Conservation (phyloP, 2,329 filamentous ascomycete species). For the Xylariaceae sp. region DNA sequence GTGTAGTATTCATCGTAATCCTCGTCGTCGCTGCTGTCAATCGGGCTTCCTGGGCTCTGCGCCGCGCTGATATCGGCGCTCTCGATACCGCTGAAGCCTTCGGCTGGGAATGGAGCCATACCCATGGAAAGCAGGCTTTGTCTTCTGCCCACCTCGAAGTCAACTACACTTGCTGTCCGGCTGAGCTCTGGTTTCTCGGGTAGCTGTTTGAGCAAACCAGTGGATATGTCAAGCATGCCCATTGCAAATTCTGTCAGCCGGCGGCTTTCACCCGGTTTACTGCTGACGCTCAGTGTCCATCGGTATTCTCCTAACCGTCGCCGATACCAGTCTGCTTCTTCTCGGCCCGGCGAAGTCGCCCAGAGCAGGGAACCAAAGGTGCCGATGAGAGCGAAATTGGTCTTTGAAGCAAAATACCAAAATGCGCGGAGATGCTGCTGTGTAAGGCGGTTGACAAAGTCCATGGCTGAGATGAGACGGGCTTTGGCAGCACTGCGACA, state of each 20-base stretch:
- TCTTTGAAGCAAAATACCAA: constrained; percentile 86
- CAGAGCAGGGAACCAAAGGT: constrained; percentile 89
- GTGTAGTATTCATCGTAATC: constrained; percentile 45
- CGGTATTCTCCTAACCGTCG: constrained; percentile 81
- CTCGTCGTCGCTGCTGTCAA: constrained; percentile 52
- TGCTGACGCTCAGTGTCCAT: constrained; percentile 88
- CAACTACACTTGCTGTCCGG: constrained; percentile 47
- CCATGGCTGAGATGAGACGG: constrained; percentile 90
- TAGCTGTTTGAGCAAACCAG: constrained; percentile 63
- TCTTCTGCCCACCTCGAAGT: constrained; percentile 40
- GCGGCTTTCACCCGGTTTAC: constrained; percentile 60
- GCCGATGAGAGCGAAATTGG: constrained; percentile 91
- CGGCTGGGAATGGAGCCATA: constrained; percentile 24
- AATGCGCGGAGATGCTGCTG: constrained; percentile 84
- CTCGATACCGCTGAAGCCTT: constrained; percentile 40
- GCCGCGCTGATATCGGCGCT: constrained; percentile 47
- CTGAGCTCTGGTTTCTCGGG: constrained; percentile 68
- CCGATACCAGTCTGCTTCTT: constrained; percentile 92
- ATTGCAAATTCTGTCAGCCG: constrained; percentile 67
- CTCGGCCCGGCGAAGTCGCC: constrained; percentile 79
- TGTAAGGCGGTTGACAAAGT: constrained; percentile 90
- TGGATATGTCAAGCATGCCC: constrained; percentile 71
- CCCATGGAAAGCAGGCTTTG: constrained; percentile 37
- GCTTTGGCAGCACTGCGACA: constrained; percentile 93
- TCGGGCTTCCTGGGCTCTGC: constrained; percentile 48